A percentile compares a stretch with the other conserved stretches of the same genome.
Conservation (phyloP, 345 rosid species). For the Sonneratia caseolaris region DNA sequence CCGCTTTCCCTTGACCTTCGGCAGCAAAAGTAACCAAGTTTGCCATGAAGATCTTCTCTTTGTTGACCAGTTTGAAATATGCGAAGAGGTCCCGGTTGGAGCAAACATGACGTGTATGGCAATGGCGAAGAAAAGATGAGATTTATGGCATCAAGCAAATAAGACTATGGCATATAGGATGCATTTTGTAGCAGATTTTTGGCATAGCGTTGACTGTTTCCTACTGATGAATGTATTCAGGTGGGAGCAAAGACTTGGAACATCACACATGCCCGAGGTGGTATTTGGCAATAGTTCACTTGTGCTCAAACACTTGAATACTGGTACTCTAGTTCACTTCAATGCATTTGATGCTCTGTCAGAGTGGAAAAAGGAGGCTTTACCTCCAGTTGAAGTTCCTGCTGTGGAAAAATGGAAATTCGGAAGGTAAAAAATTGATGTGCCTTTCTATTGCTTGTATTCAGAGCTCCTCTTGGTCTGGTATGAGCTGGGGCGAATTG, state of each 20-base stretch:
- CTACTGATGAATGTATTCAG: conserved; percentile 20
- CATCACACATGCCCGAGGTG: conserved; percentile 88
- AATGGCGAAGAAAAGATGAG: too few relatives aligned
- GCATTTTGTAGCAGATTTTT: neutral
- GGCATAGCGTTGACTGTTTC: too few relatives aligned
- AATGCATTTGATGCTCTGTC: conserved; percentile 76
- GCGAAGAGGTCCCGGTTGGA: neutral
- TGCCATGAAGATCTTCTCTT: neutral
- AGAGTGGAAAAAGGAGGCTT: conserved; percentile 76
- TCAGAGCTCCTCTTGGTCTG: neutral
- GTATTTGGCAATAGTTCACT: conserved; percentile 77
- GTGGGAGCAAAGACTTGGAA: conserved; percentile 74
- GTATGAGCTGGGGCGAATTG: neutral
- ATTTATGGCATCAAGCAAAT: neutral
- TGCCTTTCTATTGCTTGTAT: neutral
- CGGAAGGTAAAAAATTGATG: conserved; percentile 40
- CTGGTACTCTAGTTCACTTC: conserved; percentile 54
- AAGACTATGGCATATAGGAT: neutral
- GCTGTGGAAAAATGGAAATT: conserved; percentile 90
- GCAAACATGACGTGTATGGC: neutral
- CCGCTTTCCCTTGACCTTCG: too few relatives aligned
- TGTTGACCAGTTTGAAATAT: too few relatives aligned
- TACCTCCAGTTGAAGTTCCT: conserved; percentile 95
- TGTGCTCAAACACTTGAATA: conserved; percentile 42
- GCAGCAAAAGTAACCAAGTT: too few relatives aligned